Evolutionary conservation across 495 filamentous ascomycete species (phyloP), one percentile per base, ranked within the genome.

Genomic region (Aspergillus campestris): DNA sequence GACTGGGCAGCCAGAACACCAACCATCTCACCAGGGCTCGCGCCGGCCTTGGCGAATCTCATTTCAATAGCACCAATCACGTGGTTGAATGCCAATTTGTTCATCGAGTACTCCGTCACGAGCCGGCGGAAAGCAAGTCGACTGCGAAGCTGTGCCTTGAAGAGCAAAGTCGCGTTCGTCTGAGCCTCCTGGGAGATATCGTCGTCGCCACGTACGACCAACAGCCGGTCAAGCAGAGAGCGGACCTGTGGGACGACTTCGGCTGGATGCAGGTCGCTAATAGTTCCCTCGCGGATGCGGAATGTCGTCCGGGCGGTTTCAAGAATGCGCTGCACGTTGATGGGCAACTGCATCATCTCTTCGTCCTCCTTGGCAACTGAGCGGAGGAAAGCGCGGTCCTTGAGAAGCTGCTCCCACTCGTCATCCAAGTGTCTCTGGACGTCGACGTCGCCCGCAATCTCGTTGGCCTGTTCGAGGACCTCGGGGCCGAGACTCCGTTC

Each of bases 1-100:
- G 90, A 96, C 67, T 99, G 92, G 8, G 92, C 92, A 44, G 92
- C 92, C 57, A 99, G 76, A 30, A 97, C 94, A 62, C 92, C 92
- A 44, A 97, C 94, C 92, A 99, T 99, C 64, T 99, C 92, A 52
- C 92, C 92, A 30, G 92, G 87, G 49, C 79, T 82, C 31, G 94
- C 92, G 44, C 78, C 73, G 36, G 94, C 79, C 56, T 81, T 78
- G 13, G 79, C 73, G 74, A 94, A 99, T 34, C 88, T 79, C 56
- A 70, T 84, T 70, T 96, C 88, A 32, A 97, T 72, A 50, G 95
- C 90, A 50, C 94, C 94, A 28, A 99, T 60, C 40, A 97, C 82
- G 60, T 95, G 87, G 40, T 91, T 83, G 59, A 99, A 90, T 3
- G 92, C 91, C 34, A 95, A 77, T 60, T 87, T 94, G 68, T 88